Evolutionary conservation across 2,329 filamentous ascomycete species (phyloP).

Genomic region (Colletotrichum camelliae): DNA sequence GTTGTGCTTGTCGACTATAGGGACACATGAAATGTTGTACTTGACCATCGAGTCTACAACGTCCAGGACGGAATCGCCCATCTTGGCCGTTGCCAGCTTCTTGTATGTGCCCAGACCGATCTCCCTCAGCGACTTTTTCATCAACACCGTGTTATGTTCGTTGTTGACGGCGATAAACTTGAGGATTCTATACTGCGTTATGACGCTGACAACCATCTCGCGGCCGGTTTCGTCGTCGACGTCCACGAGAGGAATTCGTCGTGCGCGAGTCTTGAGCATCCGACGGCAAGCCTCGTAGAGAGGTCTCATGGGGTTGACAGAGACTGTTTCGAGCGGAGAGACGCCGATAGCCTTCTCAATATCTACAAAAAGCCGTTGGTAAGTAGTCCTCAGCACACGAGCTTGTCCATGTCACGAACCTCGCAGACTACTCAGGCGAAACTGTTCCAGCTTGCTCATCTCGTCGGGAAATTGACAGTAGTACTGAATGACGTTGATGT

Average conservation of each 20-base stretch:
- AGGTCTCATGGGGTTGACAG: conserved; percentile 88
- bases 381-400: background rate
- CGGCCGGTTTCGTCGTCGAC: conserved; percentile 92
- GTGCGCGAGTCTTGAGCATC: conserved; percentile 92
- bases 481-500: conserved; percentile 98
- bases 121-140: conserved; percentile 87
- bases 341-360: conserved; percentile 95
- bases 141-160: conserved; percentile 81
- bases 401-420: conserved; percentile 56
- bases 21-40: conserved; percentile 92
- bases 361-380: conserved; percentile 57
- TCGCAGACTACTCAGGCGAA: conserved; percentile 88
- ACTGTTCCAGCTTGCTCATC: conserved; percentile 89
- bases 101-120: conserved; percentile 85
- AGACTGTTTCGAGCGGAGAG: conserved; percentile 89
- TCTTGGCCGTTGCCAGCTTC: conserved; percentile 80
- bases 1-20: conserved; percentile 81
- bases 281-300: conserved; percentile 94
- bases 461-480: conserved; percentile 97
- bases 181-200: conserved; percentile 97
- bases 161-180: conserved; percentile 98
- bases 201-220: conserved; percentile 93
- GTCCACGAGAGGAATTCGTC: conserved; percentile 92
- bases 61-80: conserved; percentile 91
- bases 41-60: conserved; percentile 94